phyloP scores from a whole-genome alignment of 805 yeast species.

The Wickerhamomyces strasburgensis region DNA sequence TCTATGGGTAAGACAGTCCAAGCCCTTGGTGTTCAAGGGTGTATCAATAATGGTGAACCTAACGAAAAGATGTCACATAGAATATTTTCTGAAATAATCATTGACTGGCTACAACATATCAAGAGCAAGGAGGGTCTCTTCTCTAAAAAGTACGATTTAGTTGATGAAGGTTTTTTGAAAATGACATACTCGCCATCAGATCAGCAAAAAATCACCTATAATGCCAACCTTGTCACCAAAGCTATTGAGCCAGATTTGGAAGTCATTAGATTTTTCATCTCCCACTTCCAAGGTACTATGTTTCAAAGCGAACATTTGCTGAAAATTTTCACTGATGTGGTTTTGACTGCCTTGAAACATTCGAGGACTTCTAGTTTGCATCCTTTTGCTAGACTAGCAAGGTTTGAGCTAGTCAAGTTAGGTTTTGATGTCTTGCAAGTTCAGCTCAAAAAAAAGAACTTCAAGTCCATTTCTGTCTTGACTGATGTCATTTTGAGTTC shows the following conservation, averaged over 20 bases:
- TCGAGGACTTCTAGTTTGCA: constrained; percentile 65
- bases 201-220: constrained; percentile 48
- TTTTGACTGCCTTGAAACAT: constrained; percentile 48
- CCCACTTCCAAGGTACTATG: constrained; percentile 75
- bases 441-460: constrained; percentile 44
- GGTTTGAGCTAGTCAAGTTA: constrained; percentile 71
- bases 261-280: constrained; percentile 61
- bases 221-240: constrained; percentile 43
- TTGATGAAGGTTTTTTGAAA: constrained; percentile 53
- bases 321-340: constrained; percentile 60
- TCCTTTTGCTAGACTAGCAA: constrained; percentile 69
- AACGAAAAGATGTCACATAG: constrained; percentile 38
- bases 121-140: constrained; percentile 59
- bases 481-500: constrained; percentile 52
- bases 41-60: constrained; percentile 41
- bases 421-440: constrained; percentile 59
- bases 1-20: constrained; percentile 75
- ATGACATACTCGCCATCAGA: constrained; percentile 93
- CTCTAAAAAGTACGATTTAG: constrained; percentile 48
- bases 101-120: constrained; percentile 65
- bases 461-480: constrained; percentile 41
- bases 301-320: constrained; percentile 67
- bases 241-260: constrained; percentile 62
- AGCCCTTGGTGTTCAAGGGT: constrained; percentile 77
- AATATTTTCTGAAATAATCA: constrained; percentile 64